Base-by-base conservation (phyloP, 345 rosid species). In the Noccaea caerulescens region DNA sequence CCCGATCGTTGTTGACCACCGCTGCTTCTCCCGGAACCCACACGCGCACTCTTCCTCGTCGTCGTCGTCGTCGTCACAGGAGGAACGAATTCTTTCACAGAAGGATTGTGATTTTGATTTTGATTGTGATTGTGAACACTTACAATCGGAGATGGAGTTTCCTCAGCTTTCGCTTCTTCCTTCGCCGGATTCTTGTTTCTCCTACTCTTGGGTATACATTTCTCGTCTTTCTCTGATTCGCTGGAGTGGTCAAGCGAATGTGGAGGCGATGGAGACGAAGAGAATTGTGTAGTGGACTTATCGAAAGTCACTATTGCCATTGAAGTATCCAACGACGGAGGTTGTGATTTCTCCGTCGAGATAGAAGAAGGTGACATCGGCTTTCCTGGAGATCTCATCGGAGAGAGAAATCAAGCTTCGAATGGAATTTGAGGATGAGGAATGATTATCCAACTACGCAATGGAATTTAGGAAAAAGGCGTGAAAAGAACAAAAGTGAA, bases 281-380 rank as follows among this genome's bases (percentile, higher is more conserved):
- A 81, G 73, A 52, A 80, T 61, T 83, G 92, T 41, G 83, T 68
- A 23, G 83, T 69, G 80, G 63, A 70, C 77, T 79, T 85, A 61
- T 88, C 89, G 65, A 82, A 66, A 47, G 85, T 62, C 36, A 87
- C 82, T 76, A 93, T 79, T 2, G 98, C 90, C 81, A 67, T 81
- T 63, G 93, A 84, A 59, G 69, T 77, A 14, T 86, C 84, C 8
- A 55, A 3, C 62, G 70, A 3, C 62, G 70, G 66, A 18, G 73
- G 83, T n/a, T 68, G 18, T 12, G 75, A 63, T 38, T 46, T 69
- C 44, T 18, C 75, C 45, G 57, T 41, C 0, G 73, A 67, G 4
- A 59, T 43, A 11, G 73, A 45, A 25, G 79, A 60, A 3, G 73
- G 78, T 10, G 78, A 59, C 77, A 33, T 67, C 41, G 68, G 14